These are phyloP conservation scores for Luffa aegyptiaca DNA, from an alignment of 306 rosid genomes.

Conservation along the genomic window DNA sequence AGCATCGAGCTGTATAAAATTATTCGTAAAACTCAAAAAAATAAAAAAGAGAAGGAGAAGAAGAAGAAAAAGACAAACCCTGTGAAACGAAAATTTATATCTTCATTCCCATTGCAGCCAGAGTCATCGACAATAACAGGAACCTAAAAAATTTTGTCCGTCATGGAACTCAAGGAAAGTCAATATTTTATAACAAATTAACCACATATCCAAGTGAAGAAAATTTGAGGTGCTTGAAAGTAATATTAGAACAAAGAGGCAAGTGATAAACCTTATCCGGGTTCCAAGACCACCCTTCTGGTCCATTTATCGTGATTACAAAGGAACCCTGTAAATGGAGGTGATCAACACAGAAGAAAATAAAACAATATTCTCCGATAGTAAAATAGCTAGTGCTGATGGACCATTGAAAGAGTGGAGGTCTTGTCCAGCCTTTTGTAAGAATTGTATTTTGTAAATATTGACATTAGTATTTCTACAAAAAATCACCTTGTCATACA, in stretches of 20 bases:
- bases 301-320: conserved; percentile 71
- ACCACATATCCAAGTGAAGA: neutral
- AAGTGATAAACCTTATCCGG: conserved; percentile 61
- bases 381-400: neutral
- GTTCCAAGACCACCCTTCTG: conserved; percentile 95
- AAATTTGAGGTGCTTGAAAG: neutral
- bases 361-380: conserved; percentile 2
- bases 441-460: neutral
- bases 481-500: conserved; percentile 75
- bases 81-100: conserved; percentile 82
- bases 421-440: neutral
- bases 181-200: conserved; percentile 5
- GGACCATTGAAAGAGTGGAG: neutral
- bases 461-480: neutral
- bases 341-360: conserved; percentile 20
- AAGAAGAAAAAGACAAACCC: conserved; percentile 39
- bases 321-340: conserved; percentile 68
- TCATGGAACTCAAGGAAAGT: conserved; percentile 12
- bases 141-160: conserved; percentile 35
- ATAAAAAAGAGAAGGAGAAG: no score
- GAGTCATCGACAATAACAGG: conserved; percentile 67
- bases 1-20: conserved; percentile 5
- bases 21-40: neutral
- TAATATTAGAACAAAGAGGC: neutral
- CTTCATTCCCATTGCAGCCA: conserved; percentile 92